Conservation (phyloP, 108 stramenopile species). For the Cylindrotheca closterium region DNA sequence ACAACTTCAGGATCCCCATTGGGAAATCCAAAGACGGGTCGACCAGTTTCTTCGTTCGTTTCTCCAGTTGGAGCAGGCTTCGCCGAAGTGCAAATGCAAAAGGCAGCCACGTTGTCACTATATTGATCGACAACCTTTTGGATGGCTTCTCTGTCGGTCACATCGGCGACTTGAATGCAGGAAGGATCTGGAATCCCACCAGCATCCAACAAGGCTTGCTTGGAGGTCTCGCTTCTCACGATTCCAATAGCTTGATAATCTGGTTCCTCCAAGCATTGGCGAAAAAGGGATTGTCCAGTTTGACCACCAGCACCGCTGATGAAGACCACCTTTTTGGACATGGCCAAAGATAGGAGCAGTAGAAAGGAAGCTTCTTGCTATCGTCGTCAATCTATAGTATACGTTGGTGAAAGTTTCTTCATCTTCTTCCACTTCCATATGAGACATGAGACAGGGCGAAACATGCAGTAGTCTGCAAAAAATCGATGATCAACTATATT, state of each 20-base stretch:
- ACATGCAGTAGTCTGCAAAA: too few species aligned
- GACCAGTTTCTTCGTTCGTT: slow-evolving; percentile 44
- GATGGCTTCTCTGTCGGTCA: slow-evolving; percentile 8
- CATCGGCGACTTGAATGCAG: slow-evolving; percentile 16
- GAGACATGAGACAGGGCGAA: too few species aligned
- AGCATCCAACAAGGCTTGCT: slow-evolving; percentile 38
- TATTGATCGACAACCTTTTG: neutral
- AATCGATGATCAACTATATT: too few species aligned
- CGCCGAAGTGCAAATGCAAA: slow-evolving; percentile 82
- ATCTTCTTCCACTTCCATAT: too few species aligned
- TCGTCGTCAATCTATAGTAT: too few species aligned
- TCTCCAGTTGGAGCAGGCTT: slow-evolving; percentile 71
- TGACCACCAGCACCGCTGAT: slow-evolving; percentile 76
- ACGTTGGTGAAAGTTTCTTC: too few species aligned
- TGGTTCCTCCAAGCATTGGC: slow-evolving; percentile 41
- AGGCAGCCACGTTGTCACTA: slow-evolving; percentile 63
- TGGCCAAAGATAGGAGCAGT: too few species aligned
- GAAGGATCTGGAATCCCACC: slow-evolving; percentile 14
- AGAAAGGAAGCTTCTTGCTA: too few species aligned
- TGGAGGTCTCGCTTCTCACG: slow-evolving; percentile 51
- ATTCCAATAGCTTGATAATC: slow-evolving; percentile 43
- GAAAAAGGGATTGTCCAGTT: slow-evolving; percentile 67
- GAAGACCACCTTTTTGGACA: slow-evolving; percentile 42
- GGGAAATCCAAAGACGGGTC: slow-evolving; percentile 63
- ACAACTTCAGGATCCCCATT: slow-evolving; percentile 65